Base-by-base conservation (phyloP, 2,329 filamentous ascomycete species). In the Aureobasidium lini region DNA sequence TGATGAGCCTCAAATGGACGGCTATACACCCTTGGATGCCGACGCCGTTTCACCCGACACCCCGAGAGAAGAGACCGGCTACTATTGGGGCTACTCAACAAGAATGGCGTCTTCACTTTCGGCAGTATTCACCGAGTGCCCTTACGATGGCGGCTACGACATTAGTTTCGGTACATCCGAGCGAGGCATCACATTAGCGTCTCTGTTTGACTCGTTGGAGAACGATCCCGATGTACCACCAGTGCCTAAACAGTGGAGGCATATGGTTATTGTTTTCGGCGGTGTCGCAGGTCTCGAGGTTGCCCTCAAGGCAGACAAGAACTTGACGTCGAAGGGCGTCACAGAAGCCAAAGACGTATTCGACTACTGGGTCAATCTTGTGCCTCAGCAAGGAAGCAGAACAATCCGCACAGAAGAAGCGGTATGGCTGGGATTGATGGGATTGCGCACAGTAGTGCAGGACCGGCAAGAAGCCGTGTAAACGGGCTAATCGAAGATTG, bases 381-480 rank as follows among this genome's bases (percentile, higher is more conserved):
- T 91, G 64, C 88, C 89, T 3, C 84, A 84, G 1, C 90, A 95
- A 71, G 90, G 89, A 0, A 93, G 88, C 70, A 79, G 90, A 66
- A 90, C 86, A 1, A 93, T 95, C 62, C 77, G 88, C 62, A 94
- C 90, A 0, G 90, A 95, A 66, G 90, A 95, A 74, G 89, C 90
- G 1, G 74, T 95, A 16, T 89, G 88, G 75, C 83, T 94, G 68
- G 89, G 85, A 0, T 71, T 95, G 69, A 86, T 86, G 67, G 83
- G 84, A 1, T 69, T 94, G 68, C 81, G 85, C 68, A 78, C 61
- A 11, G 47, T 70, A 1, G 64, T 72, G n/a, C 67, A 68, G 49
- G 60, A 60, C 28, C 66, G 70, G 40, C 44, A 50, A 16, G 44
- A 58, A 32, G 34, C 54, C 29, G 18, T n/a, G 10, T 56, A 43